These are phyloP conservation scores for Coriaria nepalensis DNA, from an alignment of 306 rosid genomes.

Conservation along the genomic window DNA sequence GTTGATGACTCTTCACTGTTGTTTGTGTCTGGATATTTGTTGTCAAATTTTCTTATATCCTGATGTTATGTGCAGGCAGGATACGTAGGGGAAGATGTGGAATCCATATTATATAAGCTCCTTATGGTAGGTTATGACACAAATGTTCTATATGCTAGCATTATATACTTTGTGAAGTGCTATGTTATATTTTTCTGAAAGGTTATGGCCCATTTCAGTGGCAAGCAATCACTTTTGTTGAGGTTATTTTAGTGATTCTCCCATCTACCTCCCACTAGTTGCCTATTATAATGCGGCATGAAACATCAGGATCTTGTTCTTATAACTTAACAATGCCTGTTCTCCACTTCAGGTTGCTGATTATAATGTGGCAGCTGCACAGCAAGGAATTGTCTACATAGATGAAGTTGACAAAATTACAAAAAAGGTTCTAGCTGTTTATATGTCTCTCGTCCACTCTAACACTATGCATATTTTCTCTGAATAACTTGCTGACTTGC, in stretches of 20 bases:
- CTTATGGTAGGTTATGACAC: conserved; percentile 41
- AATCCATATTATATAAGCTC: conserved; percentile 85
- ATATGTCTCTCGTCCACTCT: background rate
- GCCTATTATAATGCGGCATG: too few species aligned
- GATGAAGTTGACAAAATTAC: conserved; percentile 98
- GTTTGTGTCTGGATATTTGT: conserved; percentile 3
- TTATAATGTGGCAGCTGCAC: conserved; percentile 91
- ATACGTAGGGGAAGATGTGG: conserved; percentile 98
- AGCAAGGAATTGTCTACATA: conserved; percentile 94
- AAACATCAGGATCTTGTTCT: too few species aligned
- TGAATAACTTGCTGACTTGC: conserved; percentile 10
- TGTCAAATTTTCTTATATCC: background rate
- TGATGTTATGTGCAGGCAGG: conserved; percentile 61
- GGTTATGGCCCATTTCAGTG: too few species aligned
- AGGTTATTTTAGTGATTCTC: too few species aligned
- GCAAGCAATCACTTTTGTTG: too few species aligned
- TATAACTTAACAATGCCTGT: background rate
- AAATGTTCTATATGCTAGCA: background rate
- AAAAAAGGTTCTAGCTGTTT: conserved; percentile 50
- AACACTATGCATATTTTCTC: background rate
- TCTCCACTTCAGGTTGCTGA: conserved; percentile 64
- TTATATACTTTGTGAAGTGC: too few species aligned
- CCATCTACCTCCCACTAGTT: too few species aligned
- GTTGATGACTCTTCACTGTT: conserved; percentile 20
- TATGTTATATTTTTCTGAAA: too few species aligned